These are phyloP conservation scores for Fusarium odoratissimum DNA, from an alignment of 2,329 filamentous ascomycete species.

Conservation along the genomic window DNA sequence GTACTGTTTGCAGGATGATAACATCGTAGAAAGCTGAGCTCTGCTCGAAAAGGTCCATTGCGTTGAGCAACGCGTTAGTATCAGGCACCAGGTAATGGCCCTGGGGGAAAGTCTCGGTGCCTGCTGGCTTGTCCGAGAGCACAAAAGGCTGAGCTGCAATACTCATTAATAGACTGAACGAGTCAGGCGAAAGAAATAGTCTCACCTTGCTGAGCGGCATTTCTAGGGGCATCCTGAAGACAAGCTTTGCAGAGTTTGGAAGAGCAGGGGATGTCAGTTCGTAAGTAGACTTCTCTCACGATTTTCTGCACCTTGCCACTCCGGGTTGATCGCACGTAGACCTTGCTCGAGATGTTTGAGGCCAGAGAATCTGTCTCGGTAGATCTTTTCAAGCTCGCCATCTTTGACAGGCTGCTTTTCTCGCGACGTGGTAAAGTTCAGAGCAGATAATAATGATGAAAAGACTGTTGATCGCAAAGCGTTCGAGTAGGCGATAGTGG, in stretches of 20 bases:
- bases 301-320: constrained; percentile 99
- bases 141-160: constrained; percentile 80
- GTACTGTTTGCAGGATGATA: constrained; percentile 93
- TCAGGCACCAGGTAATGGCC: constrained; percentile 97
- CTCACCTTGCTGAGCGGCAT: constrained; percentile 81
- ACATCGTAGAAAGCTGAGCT: constrained; percentile 94
- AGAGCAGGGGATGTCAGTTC: constrained; percentile 97
- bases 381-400: constrained; percentile 75
- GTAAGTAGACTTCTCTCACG: constrained; percentile 93
- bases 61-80: constrained; percentile 93
- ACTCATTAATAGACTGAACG: constrained; percentile 12
- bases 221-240: constrained; percentile 77
- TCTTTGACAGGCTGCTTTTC: constrained; percentile 48
- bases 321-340: constrained; percentile 93
- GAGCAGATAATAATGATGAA: constrained; percentile 31
- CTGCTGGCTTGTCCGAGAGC: constrained; percentile 87
- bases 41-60: constrained; percentile 97
- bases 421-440: constrained; percentile 8
- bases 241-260: constrained; percentile 87
- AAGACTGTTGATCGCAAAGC: constrained; percentile 33
- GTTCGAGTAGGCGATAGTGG: constrained; percentile 42
- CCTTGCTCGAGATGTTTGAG: constrained; percentile 90
- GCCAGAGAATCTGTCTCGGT: constrained; percentile 64
- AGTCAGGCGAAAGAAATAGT: neutral
- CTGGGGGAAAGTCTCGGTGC: constrained; percentile 82